Evolutionary conservation across 139 green algal genomes (phyloP).

Genomic region (Coelastrella sp.): DNA sequence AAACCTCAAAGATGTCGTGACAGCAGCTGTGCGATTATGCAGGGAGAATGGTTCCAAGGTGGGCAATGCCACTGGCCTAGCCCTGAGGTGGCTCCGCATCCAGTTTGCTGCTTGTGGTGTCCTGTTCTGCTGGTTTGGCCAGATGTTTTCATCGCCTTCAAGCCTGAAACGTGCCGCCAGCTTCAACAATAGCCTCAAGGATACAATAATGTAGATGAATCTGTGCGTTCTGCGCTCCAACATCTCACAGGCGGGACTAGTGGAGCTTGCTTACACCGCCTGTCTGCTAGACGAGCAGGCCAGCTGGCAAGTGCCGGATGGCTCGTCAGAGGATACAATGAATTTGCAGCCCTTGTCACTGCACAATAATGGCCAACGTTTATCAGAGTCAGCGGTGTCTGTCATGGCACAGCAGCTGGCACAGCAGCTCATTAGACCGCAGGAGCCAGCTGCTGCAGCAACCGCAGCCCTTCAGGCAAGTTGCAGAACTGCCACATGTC

Average conservation of each 20-base stretch:
- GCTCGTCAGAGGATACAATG: neutral
- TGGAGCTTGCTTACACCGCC: conserved; percentile 31
- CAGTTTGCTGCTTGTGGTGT: too few relatives aligned
- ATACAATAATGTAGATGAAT: too few relatives aligned
- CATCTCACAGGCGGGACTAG: neutral
- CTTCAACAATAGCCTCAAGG: too few relatives aligned
- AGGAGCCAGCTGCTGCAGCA: conserved; percentile 9
- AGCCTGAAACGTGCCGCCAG: too few relatives aligned
- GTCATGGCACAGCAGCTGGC: conserved; percentile 32
- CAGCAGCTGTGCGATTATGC: conserved; percentile 47
- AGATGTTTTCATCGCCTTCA: too few relatives aligned
- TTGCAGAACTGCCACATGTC: neutral
- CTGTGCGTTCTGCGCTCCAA: too few relatives aligned
- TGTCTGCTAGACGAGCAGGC: neutral
- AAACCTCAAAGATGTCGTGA: conserved; percentile 59
- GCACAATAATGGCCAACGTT: neutral
- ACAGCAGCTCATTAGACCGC: neutral
- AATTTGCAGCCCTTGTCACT: neutral
- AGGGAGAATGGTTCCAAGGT: conserved; percentile 61
- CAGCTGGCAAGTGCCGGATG: neutral
- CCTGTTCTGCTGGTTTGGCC: too few relatives aligned
- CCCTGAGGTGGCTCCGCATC: too few relatives aligned
- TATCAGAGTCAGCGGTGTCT: neutral
- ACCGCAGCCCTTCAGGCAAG: conserved; percentile 6
- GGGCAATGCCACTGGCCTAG: neutral